Conservation (phyloP, 495 filamentous ascomycete genomes). For the Tuber indicum region DNA sequence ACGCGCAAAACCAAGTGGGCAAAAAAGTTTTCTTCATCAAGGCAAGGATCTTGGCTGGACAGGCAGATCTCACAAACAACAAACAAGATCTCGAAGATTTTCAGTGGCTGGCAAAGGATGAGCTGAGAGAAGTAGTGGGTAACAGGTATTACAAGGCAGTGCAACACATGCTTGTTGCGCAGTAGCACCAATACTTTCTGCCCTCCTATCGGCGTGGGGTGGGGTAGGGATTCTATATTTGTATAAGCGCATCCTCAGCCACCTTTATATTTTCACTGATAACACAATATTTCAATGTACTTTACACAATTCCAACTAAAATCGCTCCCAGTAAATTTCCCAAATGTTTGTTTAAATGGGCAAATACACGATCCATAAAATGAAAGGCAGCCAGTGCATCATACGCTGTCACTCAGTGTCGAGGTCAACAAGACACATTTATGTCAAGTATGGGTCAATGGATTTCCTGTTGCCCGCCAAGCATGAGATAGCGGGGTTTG, state of each 20-base stretch:
- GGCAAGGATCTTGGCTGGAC: constrained; percentile 90
- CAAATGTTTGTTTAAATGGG: background rate
- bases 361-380: background rate
- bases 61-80: constrained; percentile 72
- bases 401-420: background rate
- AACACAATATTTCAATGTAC: background rate
- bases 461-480: background rate
- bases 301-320: background rate
- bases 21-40: constrained; percentile 95
- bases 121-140: constrained; percentile 60
- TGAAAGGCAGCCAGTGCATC: background rate
- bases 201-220: background rate
- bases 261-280: background rate
- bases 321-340: background rate
- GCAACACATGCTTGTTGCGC: constrained; percentile 71
- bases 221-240: background rate
- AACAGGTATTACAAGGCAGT: constrained; percentile 64
- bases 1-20: constrained; percentile 47
- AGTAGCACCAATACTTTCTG: constrained; percentile 43
- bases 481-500: background rate
- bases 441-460: background rate
- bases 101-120: constrained; percentile 85
- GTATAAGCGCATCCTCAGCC: background rate
- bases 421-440: background rate
- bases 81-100: constrained; percentile 68